These are phyloP conservation scores for Gentiana dahurica DNA, from an alignment of 257 asterid species.

Conservation along the genomic window DNA sequence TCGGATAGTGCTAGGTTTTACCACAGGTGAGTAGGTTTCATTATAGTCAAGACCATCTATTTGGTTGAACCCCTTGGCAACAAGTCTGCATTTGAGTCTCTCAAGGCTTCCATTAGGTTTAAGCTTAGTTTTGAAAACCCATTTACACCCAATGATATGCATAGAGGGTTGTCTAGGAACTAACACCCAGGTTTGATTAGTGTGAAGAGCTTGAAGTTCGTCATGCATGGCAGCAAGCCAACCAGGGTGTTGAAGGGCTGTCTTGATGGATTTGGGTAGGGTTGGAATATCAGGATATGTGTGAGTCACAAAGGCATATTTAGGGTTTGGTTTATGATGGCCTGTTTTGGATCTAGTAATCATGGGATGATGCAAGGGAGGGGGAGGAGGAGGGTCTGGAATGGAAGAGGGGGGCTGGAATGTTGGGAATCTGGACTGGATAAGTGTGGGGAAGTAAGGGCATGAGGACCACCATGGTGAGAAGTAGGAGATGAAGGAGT, in stretches of 20 bases:
- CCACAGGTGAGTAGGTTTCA: background rate
- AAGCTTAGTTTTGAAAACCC: background rate
- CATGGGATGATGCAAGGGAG: background rate
- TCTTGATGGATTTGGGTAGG: background rate
- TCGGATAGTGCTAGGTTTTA: background rate
- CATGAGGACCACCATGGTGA: too few relatives aligned
- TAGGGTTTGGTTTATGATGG: background rate
- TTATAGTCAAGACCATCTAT: background rate
- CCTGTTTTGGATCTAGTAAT: background rate
- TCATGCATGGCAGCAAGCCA: background rate
- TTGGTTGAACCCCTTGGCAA: background rate
- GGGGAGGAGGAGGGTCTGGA: background rate
- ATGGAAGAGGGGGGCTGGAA: too few relatives aligned
- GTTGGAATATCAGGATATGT: background rate
- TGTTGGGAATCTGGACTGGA: too few relatives aligned
- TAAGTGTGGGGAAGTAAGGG: too few relatives aligned
- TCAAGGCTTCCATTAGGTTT: background rate
- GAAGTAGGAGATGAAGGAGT: too few relatives aligned
- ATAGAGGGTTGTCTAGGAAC: background rate
- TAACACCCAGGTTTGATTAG: background rate
- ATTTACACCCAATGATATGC: background rate
- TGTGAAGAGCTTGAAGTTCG: background rate
- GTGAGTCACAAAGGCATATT: background rate
- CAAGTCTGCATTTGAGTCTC: background rate
- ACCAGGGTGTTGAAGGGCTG: background rate